Percentiles rank a stretch among this genome's conserved stretches.
These are phyloP conservation scores for Talaromyces funiculosus DNA, from an alignment of 2,329 filamentous ascomycete genomes.

Conservation along the genomic window DNA sequence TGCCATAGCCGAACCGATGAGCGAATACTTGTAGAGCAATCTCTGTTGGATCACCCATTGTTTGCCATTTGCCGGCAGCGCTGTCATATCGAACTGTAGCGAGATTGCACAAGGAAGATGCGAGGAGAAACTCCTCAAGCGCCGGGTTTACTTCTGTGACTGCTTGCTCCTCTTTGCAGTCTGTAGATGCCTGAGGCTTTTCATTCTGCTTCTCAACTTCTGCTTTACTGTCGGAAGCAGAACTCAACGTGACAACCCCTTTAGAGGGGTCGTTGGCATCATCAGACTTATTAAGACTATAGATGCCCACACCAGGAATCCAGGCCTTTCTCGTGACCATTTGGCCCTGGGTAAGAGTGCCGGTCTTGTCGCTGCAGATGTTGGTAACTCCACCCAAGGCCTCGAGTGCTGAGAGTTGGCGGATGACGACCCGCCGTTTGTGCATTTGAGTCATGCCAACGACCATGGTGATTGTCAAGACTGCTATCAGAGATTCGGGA, in stretches of 20 bases:
- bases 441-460: slow-evolving; percentile 52
- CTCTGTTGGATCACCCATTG: slow-evolving; percentile 60
- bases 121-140: slow-evolving; percentile 48
- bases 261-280: slow-evolving; percentile 53
- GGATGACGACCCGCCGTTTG: slow-evolving; percentile 49
- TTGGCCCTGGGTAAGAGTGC: slow-evolving; percentile 51
- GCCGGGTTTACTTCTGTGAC: slow-evolving; percentile 39
- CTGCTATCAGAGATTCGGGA: slow-evolving; percentile 58
- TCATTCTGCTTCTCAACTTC: slow-evolving; percentile 30
- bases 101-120: slow-evolving; percentile 53
- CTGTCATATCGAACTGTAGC: slow-evolving; percentile 45
- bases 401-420: slow-evolving; percentile 51
- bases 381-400: slow-evolving; percentile 54
- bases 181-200: slow-evolving; percentile 49
- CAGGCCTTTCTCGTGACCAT: slow-evolving; percentile 58
- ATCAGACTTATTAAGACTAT: slow-evolving; percentile 48
- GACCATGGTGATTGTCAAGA: slow-evolving; percentile 57
- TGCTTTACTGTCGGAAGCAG: slow-evolving; percentile 25
- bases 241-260: slow-evolving; percentile 40
- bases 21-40: slow-evolving; percentile 63
- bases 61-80: slow-evolving; percentile 46
- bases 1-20: slow-evolving; percentile 52
- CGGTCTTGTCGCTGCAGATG: slow-evolving; percentile 55
- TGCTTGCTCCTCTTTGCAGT: slow-evolving; percentile 24
- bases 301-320: slow-evolving; percentile 49